These are phyloP conservation scores for Acanthamoeba polyphaga DNA, from an alignment of 208 protist genomes.

Conservation along the genomic window DNA sequence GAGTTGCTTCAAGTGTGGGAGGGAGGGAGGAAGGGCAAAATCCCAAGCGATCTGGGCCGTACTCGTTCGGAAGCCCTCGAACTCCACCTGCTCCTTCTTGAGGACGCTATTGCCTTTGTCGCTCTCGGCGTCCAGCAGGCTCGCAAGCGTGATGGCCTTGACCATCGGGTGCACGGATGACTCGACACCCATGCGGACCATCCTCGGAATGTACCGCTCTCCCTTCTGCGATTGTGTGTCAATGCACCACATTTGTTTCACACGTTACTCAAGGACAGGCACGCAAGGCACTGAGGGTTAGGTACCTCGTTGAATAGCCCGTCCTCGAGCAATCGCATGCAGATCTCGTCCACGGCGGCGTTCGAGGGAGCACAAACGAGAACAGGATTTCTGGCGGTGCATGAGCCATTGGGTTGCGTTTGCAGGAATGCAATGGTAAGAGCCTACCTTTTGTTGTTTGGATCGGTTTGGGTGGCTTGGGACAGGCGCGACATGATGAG, in stretches of 20 bases:
- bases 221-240: not conserved
- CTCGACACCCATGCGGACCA: constrained; percentile 41
- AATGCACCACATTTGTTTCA: too few relatives aligned
- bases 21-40: too few relatives aligned
- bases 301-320: constrained; percentile 59
- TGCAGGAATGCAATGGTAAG: constrained; percentile 24
- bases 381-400: constrained; percentile 81
- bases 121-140: not conserved
- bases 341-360: constrained; percentile 91
- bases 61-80: constrained; percentile 3
- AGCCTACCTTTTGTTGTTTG: not conserved
- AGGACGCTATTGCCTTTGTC: constrained; percentile 5
- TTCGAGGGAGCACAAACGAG: constrained; percentile 91
- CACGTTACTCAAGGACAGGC: not conserved
- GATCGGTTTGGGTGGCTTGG: not conserved
- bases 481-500: constrained; percentile 8
- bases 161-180: constrained; percentile 48
- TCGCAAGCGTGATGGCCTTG: constrained; percentile 12
- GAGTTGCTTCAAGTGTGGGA: too few relatives aligned
- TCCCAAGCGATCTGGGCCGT: too few relatives aligned
- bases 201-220: constrained; percentile 1
- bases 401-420: constrained; percentile 56
- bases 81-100: not conserved
- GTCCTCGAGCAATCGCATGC: constrained; percentile 75
- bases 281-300: not conserved